Percentiles rank a stretch among this genome's conserved stretches.
Conservation (phyloP, 306 rosid species). For the Cucurbita pepo region DNA sequence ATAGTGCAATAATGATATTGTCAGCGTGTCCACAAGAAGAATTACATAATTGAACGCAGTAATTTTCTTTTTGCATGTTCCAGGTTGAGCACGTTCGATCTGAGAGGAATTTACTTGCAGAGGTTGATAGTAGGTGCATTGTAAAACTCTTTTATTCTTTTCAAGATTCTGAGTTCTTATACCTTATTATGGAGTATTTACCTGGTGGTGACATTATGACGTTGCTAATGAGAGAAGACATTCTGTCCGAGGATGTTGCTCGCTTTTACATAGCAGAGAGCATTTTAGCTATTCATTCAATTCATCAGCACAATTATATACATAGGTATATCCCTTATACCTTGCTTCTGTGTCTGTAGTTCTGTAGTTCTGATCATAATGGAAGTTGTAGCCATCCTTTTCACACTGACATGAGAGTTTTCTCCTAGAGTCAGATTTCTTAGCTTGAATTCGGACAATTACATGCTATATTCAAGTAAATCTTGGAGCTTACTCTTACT, state of each 20-base stretch:
- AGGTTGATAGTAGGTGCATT: slow-evolving; percentile 98
- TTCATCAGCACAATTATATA: slow-evolving; percentile 90
- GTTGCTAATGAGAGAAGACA: slow-evolving; percentile 92
- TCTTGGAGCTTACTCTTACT: slow-evolving; percentile 4
- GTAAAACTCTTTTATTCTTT: slow-evolving; percentile 90
- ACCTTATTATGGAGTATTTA: slow-evolving; percentile 97
- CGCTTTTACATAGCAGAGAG: slow-evolving; percentile 96
- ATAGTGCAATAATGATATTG: not conserved
- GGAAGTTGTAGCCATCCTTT: not conserved
- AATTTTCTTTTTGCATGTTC: not conserved
- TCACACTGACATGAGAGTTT: not conserved
- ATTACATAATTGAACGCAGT: not conserved
- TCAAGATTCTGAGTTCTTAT: slow-evolving; percentile 89
- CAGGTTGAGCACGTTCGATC: slow-evolving; percentile 99
- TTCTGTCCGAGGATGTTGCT: slow-evolving; percentile 83
- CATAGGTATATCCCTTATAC: slow-evolving; percentile 49
- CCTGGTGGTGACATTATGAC: slow-evolving; percentile 99
- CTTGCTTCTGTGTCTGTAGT: not conserved
- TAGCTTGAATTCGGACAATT: not conserved
- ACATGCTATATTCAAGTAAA: not conserved
- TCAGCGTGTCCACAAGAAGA: not conserved
- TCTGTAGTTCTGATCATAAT: not conserved
- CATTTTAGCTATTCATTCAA: slow-evolving; percentile 83
- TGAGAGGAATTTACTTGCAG: slow-evolving; percentile 97
- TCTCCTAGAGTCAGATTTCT: not conserved